Base-by-base conservation (phyloP, 1,284 basidiomycete species). In the Leccinum subatratum region DNA sequence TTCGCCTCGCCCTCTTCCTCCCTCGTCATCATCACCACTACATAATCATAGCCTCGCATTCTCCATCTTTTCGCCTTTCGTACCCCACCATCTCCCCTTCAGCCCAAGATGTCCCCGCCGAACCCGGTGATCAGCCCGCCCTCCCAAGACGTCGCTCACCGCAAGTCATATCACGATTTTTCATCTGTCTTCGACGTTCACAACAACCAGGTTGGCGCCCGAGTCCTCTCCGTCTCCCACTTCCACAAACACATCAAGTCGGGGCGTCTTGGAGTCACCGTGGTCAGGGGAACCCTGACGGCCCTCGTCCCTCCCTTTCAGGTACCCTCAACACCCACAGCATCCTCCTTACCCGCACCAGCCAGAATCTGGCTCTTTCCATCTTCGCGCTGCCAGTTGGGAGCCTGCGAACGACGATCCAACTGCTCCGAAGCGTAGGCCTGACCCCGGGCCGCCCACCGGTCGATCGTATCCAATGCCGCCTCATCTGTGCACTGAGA, bases 171-270 rank as follows among this genome's bases (percentile, higher is more conserved):
- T 30, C 42, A 56, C 9, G 48, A 66, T 34, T 16, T 69, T 22
- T 4, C 54, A 5, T 3, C 56, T 32, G 2, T 66, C 60, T 59
- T 74, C 8, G 1, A 8, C 6, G 16, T 22, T 1, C 60, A 37
- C 6, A 4, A 74, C 70, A 89, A 88, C 76, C 78, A 77, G 61
- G 77, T 84, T 56, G 83, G 87, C 66, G 85, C 78, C 70, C 84
- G 87, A n/a, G 74, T 89, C 69, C 67, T 89, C 37, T 80, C 88
- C 3, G 69, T 83, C 3, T 59, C 78, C 1, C 82, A 87, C 73
- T 90, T 92, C 72, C 70, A 73, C 65, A 82, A 81, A 66, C 76
- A 91, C 16, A 75, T 87, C 59, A 65, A 78, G 0, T 77, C 81
- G 18, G 69, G 77, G 6, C 81, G 86, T 34, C 85, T 87, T 2